Evolutionary conservation across 192 early-diverging fungal species (phyloP), one percentile per base, ranked within the genome.

Genomic region (Linnemannia elongata): DNA sequence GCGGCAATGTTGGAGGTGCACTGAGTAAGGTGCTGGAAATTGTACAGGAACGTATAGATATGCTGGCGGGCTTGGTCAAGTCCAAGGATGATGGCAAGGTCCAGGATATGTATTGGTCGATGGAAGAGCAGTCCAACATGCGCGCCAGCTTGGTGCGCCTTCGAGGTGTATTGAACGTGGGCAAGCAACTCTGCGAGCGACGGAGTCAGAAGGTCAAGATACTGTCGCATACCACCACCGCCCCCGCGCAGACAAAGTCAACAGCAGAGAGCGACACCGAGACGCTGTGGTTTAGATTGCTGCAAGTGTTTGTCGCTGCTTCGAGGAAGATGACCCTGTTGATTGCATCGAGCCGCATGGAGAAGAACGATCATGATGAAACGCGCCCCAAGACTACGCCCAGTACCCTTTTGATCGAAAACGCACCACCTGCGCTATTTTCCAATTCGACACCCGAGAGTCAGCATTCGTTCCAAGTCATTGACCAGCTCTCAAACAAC

Each of bases 261-360:
- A 70, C 38, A 24, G 74, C 73, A 20, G 77, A 91, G 72, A 91
- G 89, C 66, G 90, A 92, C 55, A 90, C 89, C 0, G 93, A 93
- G 47, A 81, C 87, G 13, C 66, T 92, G 27, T 93, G 93, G 93
- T 93, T 92, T 72, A 83, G 88, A 47, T 82, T 93, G 15, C 73
- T 93, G 63, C 91, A 93, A 77, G 82, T 88, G n/a, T 93, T 91
- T 87, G 91, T 93, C 2, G 86, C 91, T 47, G 89, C 91, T 7
- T 92, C 93, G 10, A 90, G 90, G 30, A 89, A 88, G 33, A 88
- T 93, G 76, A 83, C 87, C 3, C 52, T 75, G 4, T 22, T 88
- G 78, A 76, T 88, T 54, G 36, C 86, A 52, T 20, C 69, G 0
- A 69, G 73, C 33, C 78, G 38, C 13, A 8, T 7, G 6, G 69